These are phyloP conservation scores for Ganoderma sinense DNA, from an alignment of 1,284 basidiomycete species.

Conservation along the genomic window DNA sequence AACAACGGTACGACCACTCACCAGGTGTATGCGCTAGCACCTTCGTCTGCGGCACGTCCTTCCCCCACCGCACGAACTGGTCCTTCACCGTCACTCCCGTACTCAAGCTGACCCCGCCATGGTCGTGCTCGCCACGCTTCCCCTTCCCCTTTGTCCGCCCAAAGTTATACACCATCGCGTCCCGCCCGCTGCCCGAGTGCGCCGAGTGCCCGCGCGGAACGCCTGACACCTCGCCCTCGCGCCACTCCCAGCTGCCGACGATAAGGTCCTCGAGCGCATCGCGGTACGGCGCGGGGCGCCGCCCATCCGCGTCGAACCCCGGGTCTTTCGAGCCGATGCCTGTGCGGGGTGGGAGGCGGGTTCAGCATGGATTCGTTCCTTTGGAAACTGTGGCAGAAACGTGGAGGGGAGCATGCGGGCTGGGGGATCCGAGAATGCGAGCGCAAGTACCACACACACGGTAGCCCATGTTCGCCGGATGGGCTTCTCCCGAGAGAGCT, in stretches of 20 bases:
- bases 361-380: background rate
- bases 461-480: background rate
- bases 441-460: background rate
- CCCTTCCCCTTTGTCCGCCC: constrained; percentile 28
- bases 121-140: constrained; percentile 36
- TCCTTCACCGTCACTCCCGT: constrained; percentile 51
- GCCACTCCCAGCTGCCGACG: constrained; percentile 73
- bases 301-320: constrained; percentile 52
- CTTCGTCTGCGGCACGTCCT: constrained; percentile 57
- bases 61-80: constrained; percentile 59
- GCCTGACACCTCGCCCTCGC: constrained; percentile 61
- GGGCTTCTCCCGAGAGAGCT: background rate
- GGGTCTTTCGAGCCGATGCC: constrained; percentile 47
- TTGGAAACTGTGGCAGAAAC: constrained; percentile 41
- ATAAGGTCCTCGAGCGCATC: constrained; percentile 66
- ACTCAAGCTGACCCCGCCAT: constrained; percentile 33
- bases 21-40: constrained; percentile 68
- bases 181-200: constrained; percentile 25
- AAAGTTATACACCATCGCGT: constrained; percentile 39
- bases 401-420: background rate
- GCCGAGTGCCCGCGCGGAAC: constrained; percentile 34
- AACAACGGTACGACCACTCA: constrained; percentile 37
- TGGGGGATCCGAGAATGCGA: background rate
- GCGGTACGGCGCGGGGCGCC: constrained; percentile 54
- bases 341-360: constrained; percentile 17